A percentile compares a stretch with the other conserved stretches of the same genome.
Conservation (phyloP, 2,329 filamentous ascomycete genomes). For the Triangularia setosa region DNA sequence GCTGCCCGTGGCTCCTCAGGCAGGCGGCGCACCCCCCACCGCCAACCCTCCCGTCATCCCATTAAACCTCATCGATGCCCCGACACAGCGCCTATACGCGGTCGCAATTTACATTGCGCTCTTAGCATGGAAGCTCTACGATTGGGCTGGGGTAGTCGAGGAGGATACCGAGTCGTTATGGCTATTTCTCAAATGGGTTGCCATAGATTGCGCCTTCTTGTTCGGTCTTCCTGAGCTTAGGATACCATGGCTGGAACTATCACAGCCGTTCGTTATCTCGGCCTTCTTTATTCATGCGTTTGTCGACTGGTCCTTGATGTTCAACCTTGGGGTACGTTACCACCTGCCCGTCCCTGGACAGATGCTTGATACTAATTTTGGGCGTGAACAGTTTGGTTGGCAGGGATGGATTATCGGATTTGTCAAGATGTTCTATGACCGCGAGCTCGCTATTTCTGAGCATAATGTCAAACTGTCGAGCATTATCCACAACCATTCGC, state of each 20-base stretch:
- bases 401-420: slow-evolving; percentile 68
- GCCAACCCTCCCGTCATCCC: slow-evolving; percentile 67
- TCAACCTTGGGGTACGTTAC: slow-evolving; percentile 68
- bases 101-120: slow-evolving; percentile 73
- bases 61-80: slow-evolving; percentile 76
- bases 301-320: slow-evolving; percentile 85
- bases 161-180: slow-evolving; percentile 84
- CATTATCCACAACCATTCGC: slow-evolving; percentile 85
- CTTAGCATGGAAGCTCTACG: slow-evolving; percentile 79
- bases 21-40: slow-evolving; percentile 27
- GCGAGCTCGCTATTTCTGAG: slow-evolving; percentile 91
- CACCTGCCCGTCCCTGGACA: neutral
- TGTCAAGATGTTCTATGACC: slow-evolving; percentile 81
- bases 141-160: slow-evolving; percentile 74
- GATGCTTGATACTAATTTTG: slow-evolving; percentile 7
- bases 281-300: slow-evolving; percentile 69
- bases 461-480: slow-evolving; percentile 81
- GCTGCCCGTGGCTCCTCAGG: slow-evolving; percentile 48
- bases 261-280: slow-evolving; percentile 65
- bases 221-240: slow-evolving; percentile 82
- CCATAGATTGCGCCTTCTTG: slow-evolving; percentile 80
- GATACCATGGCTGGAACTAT: slow-evolving; percentile 96
- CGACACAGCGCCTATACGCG: slow-evolving; percentile 85
- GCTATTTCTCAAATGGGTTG: slow-evolving; percentile 90
- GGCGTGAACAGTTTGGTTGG: slow-evolving; percentile 61